phyloP scores from a whole-genome alignment of 495 filamentous ascomycete species.

The Penicillium coffeae region DNA sequence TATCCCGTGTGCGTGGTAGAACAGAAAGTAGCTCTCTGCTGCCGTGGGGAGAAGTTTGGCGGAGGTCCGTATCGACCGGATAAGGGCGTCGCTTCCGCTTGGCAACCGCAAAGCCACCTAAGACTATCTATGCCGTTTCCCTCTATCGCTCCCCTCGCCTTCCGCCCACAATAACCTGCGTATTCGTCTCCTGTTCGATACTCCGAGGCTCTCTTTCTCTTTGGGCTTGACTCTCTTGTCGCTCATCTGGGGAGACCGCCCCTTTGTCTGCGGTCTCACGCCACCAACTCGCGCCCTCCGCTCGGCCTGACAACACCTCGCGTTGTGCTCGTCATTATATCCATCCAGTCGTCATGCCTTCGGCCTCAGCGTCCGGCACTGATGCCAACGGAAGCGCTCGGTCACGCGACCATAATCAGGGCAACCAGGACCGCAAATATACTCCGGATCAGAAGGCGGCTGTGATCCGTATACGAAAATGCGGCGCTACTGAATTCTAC shows the following conservation, averaged over 20 bases:
- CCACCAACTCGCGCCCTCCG: slow-evolving; percentile 10
- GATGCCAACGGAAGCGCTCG: slow-evolving; percentile 64
- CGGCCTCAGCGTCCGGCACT: slow-evolving; percentile 70
- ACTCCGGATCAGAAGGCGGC: slow-evolving; percentile 87
- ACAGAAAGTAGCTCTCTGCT: background rate
- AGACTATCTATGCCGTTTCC: slow-evolving; percentile 19
- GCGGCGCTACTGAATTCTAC: slow-evolving; percentile 83
- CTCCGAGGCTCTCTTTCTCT: slow-evolving; percentile 6
- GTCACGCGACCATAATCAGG: slow-evolving; percentile 85
- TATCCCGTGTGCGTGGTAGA: too few species aligned
- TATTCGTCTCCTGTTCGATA: slow-evolving; percentile 5
- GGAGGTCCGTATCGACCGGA: slow-evolving; percentile 1
- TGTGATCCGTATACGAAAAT: slow-evolving; percentile 80
- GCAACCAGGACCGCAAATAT: slow-evolving; percentile 84
- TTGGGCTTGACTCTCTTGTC: slow-evolving; percentile 5
- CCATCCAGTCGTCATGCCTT: slow-evolving; percentile 58
- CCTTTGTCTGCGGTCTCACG: slow-evolving; percentile 18
- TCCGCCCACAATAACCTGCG: slow-evolving; percentile 10
- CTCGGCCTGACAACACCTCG: background rate
- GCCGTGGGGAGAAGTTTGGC: background rate
- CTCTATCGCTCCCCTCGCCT: slow-evolving; percentile 8
- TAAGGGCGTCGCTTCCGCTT: slow-evolving; percentile 25
- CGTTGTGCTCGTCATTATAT: background rate
- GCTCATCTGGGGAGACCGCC: slow-evolving; percentile 12
- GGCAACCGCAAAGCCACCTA: slow-evolving; percentile 33